Evolutionary conservation across 352 stramenopile genomes (phyloP), one percentile per base, ranked within the genome.

Genomic region (Phytophthora rubi): DNA sequence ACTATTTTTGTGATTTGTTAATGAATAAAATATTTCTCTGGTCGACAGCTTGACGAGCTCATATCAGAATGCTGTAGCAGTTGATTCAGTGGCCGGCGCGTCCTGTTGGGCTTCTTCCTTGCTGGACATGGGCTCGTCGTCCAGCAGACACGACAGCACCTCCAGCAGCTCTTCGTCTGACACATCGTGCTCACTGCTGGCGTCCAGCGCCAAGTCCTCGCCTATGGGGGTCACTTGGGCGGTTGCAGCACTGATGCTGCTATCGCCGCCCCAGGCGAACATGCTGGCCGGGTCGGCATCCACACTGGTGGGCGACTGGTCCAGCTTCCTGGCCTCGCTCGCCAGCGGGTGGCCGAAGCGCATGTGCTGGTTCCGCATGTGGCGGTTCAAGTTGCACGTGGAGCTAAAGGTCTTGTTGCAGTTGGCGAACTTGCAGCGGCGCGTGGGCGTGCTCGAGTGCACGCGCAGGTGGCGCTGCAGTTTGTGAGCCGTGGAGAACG

Each of bases 341-440:
- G 71, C 58, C 23, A 78, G 58, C 6, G 53, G 62, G 23, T 77
- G 73, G 44, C 73, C 70, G 30, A 77, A 72, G 33, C 54, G 68
- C 7, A 75, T 58, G 55, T 86, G 79, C 58, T 90, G 82, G 33
- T 86, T 86, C 30, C 77, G 77, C 56, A 85, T 70, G 64, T 90
- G 82, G 23, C 82, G 82, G 58, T 87, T 86, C 28, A 89, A 75
- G 61, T 89, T 90, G 44, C 80, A 81, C 44, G 74, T 82, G 2
- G 80, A 88, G 62, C 76, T 88, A 68, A 90, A 90, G n/a, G 76
- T 86, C 67, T 90, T 90, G 63, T 59, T 78, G 66, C 82, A 89
- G 18, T 76, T 71, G 13, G 62, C 67, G 32, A 82, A 71, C 42
- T 67, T 69, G 65, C 82, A 90, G 16, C 71, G 68, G 23, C 79